phyloP scores from a whole-genome alignment of 2,329 filamentous ascomycete species.

The Ascochyta lentis region DNA sequence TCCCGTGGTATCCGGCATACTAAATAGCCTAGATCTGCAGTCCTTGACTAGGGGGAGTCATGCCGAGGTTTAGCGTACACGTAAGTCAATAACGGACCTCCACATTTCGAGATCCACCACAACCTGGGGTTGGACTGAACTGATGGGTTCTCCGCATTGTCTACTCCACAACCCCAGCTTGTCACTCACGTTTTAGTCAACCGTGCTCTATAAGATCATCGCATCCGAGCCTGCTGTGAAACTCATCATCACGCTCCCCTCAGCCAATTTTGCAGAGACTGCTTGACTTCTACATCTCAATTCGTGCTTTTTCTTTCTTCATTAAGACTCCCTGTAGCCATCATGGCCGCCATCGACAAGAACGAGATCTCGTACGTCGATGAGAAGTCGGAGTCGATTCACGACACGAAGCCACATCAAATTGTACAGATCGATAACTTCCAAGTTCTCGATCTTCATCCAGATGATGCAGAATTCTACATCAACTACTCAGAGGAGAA shows the following conservation, averaged over 20 bases:
- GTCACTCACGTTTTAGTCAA: neutral
- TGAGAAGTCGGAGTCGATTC: constrained; percentile 28
- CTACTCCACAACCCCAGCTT: neutral
- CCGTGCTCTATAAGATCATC: constrained; percentile 9
- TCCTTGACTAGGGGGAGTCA: neutral
- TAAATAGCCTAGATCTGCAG: neutral
- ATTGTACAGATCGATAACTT: constrained; percentile 37
- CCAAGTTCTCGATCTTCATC: constrained; percentile 32
- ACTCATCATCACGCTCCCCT: neutral
- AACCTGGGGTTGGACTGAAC: neutral
- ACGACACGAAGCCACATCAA: constrained; percentile 26
- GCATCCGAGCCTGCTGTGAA: neutral
- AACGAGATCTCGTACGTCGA: constrained; percentile 32
- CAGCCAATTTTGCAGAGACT: neutral
- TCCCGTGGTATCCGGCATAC: neutral
- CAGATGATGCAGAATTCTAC: constrained; percentile 34
- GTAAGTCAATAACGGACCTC: neutral
- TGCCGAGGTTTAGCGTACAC: neutral
- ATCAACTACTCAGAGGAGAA: constrained; percentile 48
- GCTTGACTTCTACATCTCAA: neutral
- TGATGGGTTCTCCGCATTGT: constrained; percentile 11
- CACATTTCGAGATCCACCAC: neutral
- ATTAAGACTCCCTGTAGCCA: neutral
- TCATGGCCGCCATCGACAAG: constrained; percentile 30
- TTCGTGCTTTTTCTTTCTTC: neutral